Percentiles rank a stretch among this genome's conserved stretches.
Conservation (phyloP, 768 basidiomycete species). For the Boletales sp. region DNA sequence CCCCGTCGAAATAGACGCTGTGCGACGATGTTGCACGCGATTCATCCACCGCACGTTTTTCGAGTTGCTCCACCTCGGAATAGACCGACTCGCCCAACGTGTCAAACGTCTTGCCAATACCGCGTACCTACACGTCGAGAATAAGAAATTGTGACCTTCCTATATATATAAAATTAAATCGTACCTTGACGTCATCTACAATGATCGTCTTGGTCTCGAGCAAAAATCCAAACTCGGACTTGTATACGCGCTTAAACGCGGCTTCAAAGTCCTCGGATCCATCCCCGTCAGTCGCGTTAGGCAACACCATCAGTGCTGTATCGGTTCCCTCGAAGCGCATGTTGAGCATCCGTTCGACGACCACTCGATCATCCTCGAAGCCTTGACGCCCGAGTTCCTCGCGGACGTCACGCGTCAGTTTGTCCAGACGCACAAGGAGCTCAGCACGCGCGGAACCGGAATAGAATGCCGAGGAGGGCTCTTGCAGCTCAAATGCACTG, state of each 20-base stretch:
- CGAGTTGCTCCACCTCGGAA: constrained; percentile 60
- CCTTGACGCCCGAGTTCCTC: constrained; percentile 75
- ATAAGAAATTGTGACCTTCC: neutral
- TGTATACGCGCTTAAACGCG: constrained; percentile 79
- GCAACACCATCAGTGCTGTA: constrained; percentile 86
- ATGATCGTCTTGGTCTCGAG: constrained; percentile 79
- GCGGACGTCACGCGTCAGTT: constrained; percentile 57
- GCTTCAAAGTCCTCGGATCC: constrained; percentile 69
- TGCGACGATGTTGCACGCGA: constrained; percentile 48
- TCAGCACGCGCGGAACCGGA: constrained; percentile 50
- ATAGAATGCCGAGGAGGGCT: constrained; percentile 83
- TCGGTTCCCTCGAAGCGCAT: constrained; percentile 95
- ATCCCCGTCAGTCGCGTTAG: constrained; percentile 45
- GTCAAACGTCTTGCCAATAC: constrained; percentile 88
- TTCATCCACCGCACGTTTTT: constrained; percentile 34
- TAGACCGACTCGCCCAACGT: constrained; percentile 76
- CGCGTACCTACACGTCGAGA: constrained; percentile 56
- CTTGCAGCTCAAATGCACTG: constrained; percentile 80
- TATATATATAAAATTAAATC: neutral
- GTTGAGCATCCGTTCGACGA: constrained; percentile 79
- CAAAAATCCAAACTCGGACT: constrained; percentile 87
- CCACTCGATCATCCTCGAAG: constrained; percentile 69
- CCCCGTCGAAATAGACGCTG: constrained; percentile 79
- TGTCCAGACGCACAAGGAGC: constrained; percentile 66
- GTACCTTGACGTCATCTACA: constrained; percentile 88